These are phyloP conservation scores for Termitomyces sp. DNA, from an alignment of 768 basidiomycete genomes.

Conservation along the genomic window DNA sequence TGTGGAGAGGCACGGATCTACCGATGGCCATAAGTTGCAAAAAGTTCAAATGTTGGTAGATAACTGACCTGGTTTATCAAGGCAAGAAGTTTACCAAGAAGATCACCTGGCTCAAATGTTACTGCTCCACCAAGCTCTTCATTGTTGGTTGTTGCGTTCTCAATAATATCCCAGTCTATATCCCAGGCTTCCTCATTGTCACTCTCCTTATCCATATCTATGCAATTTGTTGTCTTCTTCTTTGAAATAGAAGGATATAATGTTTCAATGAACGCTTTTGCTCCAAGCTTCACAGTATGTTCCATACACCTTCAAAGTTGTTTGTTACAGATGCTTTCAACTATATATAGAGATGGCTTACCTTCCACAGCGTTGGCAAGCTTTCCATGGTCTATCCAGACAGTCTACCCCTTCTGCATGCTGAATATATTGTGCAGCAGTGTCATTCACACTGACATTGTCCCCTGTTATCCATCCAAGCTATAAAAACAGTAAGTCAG, in stretches of 20 bases:
- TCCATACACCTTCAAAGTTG: conserved; percentile 27
- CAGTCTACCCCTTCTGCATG: conserved; percentile 9
- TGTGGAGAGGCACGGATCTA: conserved; percentile 23
- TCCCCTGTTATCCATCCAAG: conserved; percentile 28
- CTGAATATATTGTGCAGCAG: conserved; percentile 17
- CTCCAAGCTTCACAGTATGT: conserved; percentile 25
- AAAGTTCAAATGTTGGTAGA: not conserved
- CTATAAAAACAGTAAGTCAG: conserved; percentile 9
- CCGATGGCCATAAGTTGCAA: not conserved
- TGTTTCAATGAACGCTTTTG: conserved; percentile 22
- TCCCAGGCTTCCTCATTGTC: conserved; percentile 6
- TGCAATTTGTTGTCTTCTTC: conserved; percentile 5
- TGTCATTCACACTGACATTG: conserved; percentile 25
- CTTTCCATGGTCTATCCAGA: conserved; percentile 17
- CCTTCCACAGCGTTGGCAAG: conserved; percentile 17
- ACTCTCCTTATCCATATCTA: conserved; percentile 10
- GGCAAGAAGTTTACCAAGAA: conserved; percentile 19
- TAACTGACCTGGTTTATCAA: conserved; percentile 20
- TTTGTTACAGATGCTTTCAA: not conserved
- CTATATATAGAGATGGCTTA: conserved; percentile 3
- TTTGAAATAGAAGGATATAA: conserved; percentile 15
- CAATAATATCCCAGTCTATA: conserved; percentile 6
- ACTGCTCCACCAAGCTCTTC: conserved; percentile 14
- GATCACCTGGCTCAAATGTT: conserved; percentile 16
- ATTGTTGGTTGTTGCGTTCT: conserved; percentile 6